Conservation (phyloP, 2,329 filamentous ascomycete genomes). For the Ophidiomyces ophidiicola region DNA sequence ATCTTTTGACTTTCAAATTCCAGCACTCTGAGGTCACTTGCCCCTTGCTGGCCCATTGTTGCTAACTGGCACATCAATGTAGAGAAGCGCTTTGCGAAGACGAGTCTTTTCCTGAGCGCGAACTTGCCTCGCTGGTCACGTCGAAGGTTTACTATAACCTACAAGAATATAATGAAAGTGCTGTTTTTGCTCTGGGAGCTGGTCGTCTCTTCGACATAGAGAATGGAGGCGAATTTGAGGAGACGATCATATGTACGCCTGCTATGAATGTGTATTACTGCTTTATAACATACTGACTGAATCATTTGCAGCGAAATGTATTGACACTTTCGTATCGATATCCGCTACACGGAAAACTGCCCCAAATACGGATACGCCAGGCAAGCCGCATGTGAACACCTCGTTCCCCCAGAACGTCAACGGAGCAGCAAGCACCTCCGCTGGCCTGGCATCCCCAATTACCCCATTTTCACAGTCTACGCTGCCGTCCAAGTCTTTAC, state of each 20-base stretch:
- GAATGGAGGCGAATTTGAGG: conserved; percentile 84
- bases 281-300: neutral
- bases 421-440: conserved; percentile 54
- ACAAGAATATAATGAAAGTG: conserved; percentile 97
- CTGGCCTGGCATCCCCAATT: conserved; percentile 67
- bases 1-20: conserved; percentile 2
- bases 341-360: conserved; percentile 49
- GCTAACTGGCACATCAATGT: conserved; percentile 9
- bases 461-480: conserved; percentile 93
- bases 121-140: conserved; percentile 84
- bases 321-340: conserved; percentile 91
- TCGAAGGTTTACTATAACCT: conserved; percentile 99
- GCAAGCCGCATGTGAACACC: conserved; percentile 57
- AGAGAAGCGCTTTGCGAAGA: conserved; percentile 98
- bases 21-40: neutral
- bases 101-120: conserved; percentile 82
- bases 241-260: conserved; percentile 76
- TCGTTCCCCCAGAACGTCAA: conserved; percentile 58
- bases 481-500: conserved; percentile 81
- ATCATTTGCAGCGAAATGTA: conserved; percentile 61
- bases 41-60: no score
- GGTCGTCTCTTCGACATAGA: conserved; percentile 93
- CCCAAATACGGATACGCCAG: conserved; percentile 37
- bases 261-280: neutral
- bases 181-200: conserved; percentile 91